Conservation (phyloP, 2,329 filamentous ascomycete genomes). For the Fusarium chuoi region DNA sequence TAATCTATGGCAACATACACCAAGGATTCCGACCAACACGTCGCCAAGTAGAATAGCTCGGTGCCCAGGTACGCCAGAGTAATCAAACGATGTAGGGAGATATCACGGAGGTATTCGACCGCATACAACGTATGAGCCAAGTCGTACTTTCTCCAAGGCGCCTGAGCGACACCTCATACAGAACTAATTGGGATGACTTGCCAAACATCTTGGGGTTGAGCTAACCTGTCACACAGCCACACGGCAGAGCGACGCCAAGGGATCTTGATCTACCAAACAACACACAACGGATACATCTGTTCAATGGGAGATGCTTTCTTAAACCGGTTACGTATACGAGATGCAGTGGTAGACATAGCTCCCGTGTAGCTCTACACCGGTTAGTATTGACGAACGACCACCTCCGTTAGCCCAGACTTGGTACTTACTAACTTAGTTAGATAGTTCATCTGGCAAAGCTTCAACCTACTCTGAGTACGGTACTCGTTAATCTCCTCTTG, state of each 20-base stretch:
- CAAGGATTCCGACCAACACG: not conserved
- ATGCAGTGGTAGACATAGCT: not conserved
- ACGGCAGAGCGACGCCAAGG: conserved; percentile 18
- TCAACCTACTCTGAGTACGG: not conserved
- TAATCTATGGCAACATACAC: not conserved
- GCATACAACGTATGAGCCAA: conserved; percentile 5
- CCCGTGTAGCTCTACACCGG: not conserved
- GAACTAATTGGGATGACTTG: conserved; percentile 11
- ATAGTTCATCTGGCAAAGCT: not conserved
- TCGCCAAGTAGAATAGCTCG: conserved; percentile 21
- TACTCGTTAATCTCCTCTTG: not conserved
- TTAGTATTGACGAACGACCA: conserved; percentile 2
- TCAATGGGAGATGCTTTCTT: not conserved
- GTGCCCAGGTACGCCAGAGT: not conserved
- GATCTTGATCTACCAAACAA: not conserved
- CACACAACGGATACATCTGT: not conserved
- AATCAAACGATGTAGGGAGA: conserved; percentile 8
- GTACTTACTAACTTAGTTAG: not conserved
- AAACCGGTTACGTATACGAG: not conserved
- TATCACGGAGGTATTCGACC: not conserved
- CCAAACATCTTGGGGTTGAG: conserved; percentile 17
- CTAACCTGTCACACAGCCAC: conserved; percentile 32
- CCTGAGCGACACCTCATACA: not conserved
- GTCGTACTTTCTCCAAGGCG: not conserved
- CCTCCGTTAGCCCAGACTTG: conserved; percentile 20